Base-by-base conservation (phyloP, 495 filamentous ascomycete species). In the Delitschia confertaspora region DNA sequence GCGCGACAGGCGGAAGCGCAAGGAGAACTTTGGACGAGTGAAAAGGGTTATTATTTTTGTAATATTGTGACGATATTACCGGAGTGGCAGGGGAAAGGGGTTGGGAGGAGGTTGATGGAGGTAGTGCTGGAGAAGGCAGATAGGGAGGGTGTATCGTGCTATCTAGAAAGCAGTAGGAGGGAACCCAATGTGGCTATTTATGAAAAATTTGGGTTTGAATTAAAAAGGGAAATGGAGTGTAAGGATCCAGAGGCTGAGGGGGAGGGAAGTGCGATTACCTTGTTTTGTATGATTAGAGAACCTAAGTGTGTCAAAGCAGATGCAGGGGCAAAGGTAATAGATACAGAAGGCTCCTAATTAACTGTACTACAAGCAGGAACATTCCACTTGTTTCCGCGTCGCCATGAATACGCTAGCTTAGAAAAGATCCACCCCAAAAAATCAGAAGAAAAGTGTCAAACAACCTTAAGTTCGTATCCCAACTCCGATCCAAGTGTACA, bases 31-130 rank as follows among this genome's bases (percentile, higher is more conserved):
- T 80, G 77, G 77, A 69, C 67, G 8, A 73, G 77, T 55, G 63
- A 69, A 3, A 60, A 57, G 4, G 79, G 79, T 0, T 83, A 83
- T 55, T 82, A 82, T 48, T 83, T 82, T 48, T 75, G 78, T 47
- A 83, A 81, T 56, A 76, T 82, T 37, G 68, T 83, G 42, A 76
- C 76, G 2, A 79, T 82, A n/a, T 59, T 69, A 18, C 72, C 75
- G 2, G 65, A 70, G 33, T 69, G 66, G 45, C 75, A 80, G 48
- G 72, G 73, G 2, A 71, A 63, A 57, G 79, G 79, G 0, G 65
- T 82, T 3, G 79, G 78, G 3, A 70, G 70, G 44, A 60, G 64
- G 42, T 60, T 83, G 38, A 74, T 82, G 57, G 62, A 74, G 54
- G 59, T 65, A 24, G 74, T 82, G 3, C 74, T 75, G 23, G 60